These are phyloP conservation scores for Penicillium coprophilum DNA, from an alignment of 495 filamentous ascomycete genomes.

Conservation along the genomic window DNA sequence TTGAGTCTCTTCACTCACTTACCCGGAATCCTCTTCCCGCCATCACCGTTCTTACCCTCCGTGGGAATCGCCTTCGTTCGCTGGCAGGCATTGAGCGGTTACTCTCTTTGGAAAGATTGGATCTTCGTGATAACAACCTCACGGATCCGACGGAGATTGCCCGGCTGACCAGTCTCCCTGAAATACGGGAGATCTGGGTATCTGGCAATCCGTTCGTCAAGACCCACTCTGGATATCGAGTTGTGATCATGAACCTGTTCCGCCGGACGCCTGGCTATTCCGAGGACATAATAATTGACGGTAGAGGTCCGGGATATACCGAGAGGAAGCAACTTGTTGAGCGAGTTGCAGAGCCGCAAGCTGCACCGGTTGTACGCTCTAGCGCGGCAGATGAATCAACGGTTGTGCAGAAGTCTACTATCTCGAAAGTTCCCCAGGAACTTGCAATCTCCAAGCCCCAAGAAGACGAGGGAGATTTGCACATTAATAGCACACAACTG, in stretches of 20 bases:
- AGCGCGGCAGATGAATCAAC: constrained; percentile 56
- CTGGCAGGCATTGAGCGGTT: constrained; percentile 89
- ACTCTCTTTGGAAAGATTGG: constrained; percentile 82
- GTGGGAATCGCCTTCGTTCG: constrained; percentile 83
- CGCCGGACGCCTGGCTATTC: constrained; percentile 86
- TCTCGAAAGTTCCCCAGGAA: constrained; percentile 14
- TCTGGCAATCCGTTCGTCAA: constrained; percentile 86
- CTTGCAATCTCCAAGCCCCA: constrained; percentile 31
- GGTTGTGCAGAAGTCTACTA: constrained; percentile 58
- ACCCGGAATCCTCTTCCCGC: constrained; percentile 84
- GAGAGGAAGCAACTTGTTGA: constrained; percentile 87
- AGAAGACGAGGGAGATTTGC: constrained; percentile 55
- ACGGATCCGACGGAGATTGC: constrained; percentile 89
- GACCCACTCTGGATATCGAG: constrained; percentile 79
- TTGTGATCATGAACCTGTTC: constrained; percentile 95
- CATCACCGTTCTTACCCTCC: constrained; percentile 88
- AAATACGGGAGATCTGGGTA: constrained; percentile 90
- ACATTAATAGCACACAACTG: constrained; percentile 40
- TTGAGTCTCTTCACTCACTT: constrained; percentile 87
- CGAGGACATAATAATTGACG: constrained; percentile 88
- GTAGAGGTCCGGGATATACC: constrained; percentile 71
- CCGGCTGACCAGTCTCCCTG: constrained; percentile 82
- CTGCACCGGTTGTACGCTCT: constrained; percentile 72
- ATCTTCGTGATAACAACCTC: constrained; percentile 88
- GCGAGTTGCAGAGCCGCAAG: constrained; percentile 68